Evolutionary conservation across 768 basidiomycete genomes (phyloP), one percentile per base, ranked within the genome.

Genomic region (Mrakia gelida): DNA sequence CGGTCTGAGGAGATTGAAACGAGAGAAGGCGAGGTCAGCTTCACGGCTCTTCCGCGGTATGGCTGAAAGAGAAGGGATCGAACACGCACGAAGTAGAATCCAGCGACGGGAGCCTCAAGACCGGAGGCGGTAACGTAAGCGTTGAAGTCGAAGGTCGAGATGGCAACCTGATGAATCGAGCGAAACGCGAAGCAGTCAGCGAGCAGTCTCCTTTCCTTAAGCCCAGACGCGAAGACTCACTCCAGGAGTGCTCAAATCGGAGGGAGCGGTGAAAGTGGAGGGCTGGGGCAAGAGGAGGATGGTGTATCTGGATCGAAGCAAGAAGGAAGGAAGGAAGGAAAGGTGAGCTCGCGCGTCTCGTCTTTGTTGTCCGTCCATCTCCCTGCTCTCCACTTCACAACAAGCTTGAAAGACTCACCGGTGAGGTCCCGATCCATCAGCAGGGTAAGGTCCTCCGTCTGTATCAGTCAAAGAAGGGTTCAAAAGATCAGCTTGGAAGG

Each of bases 341-440:
- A 4, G 21, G 65, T 41, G 38, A 32, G 38, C 28, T 41, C 49
- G 15, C 49, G 16, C 18, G 49, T 52, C 21, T 52, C 49, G 15
- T 52, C 15, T 49, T 49, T 2, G 45, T 10, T 49, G 8, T 52
- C 49, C 49, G 9, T 45, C 45, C n/a, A n/a, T n/a, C n/a, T 16
- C 7, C 15, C 45, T 52, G 15, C 49, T 52, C 4, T 3, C 8
- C 38, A 38, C 4, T 38, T 38, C 38, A 38, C 38, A 38, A 38
- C 38, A 38, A 38, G 38, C n/a, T n/a, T n/a, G 38, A 3, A 3
- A 59, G 41, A 76, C 82, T 79, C 34, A 90, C 91, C 92, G 88
- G 84, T 93, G 92, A 74, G 91, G 87, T 61, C 92, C 92, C 77
- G 88, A 89, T 43, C 91, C 91, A 38, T 86, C 82, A 28, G 90